Base-by-base conservation (phyloP, 805 yeast genomes). In the Starmerella powellii region DNA sequence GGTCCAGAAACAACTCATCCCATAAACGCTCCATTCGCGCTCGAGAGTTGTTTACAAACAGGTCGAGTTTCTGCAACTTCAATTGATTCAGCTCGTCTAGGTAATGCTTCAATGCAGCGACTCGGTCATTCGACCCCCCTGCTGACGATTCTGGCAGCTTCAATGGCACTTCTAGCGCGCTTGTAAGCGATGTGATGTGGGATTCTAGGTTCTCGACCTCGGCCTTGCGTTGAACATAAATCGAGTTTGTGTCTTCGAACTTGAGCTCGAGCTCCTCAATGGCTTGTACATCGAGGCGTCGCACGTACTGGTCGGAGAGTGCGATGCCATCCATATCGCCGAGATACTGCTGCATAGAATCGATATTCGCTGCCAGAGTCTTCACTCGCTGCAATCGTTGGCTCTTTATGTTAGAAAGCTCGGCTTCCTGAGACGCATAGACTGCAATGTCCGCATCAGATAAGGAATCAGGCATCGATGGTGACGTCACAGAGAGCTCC, bases 1-100 rank as follows among this genome's bases (percentile, higher is more conserved):
- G 18, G 21, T 47, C 49, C 1, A 42, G 18, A 12, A 27, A 34
- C 13, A 45, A 27, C 32, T 15, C 32, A 15, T 35, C 37, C 48
- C 47, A 45, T 16, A 45, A 30, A 11, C 28, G 26, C 20, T 15
- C 24, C n/a, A 45, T 16, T 11, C 34, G 31, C 1, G 4, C 19
- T 5, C 28, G 32, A 11, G 36, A 18, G 17, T 19, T 27, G 3
- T 3, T 34, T 5, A 47, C 35, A 4, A 44, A 19, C 20, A 29
- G 20, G 8, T 23, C 35, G 4, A 41, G 26, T 15, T 27, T 37
- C 31, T 36, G 20, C 6, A 41, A 16, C 33, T 41, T 37, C 28
- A 34, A 33, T 21, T 20, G 28, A 11, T 40, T 26, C 26, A 41
- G 26, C 23, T 34, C 41, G 11, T 23, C 35, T 4, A 38, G 31